A percentile compares a stretch with the other conserved stretches of the same genome.
Evolutionary conservation across 2,329 filamentous ascomycete genomes (phyloP).

Genomic region (Colletotrichum shisoi): DNA sequence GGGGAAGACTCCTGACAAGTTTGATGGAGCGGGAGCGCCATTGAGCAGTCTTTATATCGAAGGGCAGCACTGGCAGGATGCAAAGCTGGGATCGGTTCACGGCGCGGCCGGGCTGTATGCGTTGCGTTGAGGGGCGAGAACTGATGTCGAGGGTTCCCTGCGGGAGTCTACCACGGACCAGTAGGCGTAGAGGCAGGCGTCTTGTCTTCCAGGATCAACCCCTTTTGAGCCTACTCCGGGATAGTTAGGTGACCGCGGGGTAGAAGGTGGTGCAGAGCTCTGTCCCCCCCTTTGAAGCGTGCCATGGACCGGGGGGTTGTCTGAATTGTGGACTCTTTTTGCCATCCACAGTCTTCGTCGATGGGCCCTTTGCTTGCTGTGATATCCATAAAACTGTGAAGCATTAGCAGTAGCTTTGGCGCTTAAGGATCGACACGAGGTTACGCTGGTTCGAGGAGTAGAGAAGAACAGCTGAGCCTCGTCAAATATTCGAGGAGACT

Average conservation of each 20-base stretch:
- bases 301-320: conserved; percentile 26
- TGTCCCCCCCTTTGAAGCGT: conserved; percentile 19
- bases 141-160: background rate
- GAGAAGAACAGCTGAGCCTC: background rate
- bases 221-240: conserved; percentile 27
- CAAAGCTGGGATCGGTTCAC: background rate
- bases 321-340: background rate
- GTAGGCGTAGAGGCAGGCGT: background rate
- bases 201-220: conserved; percentile 11
- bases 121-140: background rate
- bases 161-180: background rate
- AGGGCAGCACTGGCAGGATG: background rate
- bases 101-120: conserved; percentile 12
- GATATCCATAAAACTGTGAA: background rate
- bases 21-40: conserved; percentile 20
- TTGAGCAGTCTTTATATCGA: conserved; percentile 36
- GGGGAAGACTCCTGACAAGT: conserved; percentile 35
- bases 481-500: background rate
- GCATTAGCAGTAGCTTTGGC: background rate
- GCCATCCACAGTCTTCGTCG: background rate
- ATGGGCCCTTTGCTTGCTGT: conserved; percentile 4
- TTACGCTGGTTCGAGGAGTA: conserved; percentile 8
- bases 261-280: conserved; percentile 27
- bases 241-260: conserved; percentile 23
- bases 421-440: conserved; percentile 32